These are phyloP conservation scores for Alternaria incomplexa DNA, from an alignment of 2,329 filamentous ascomycete species.

Conservation along the genomic window DNA sequence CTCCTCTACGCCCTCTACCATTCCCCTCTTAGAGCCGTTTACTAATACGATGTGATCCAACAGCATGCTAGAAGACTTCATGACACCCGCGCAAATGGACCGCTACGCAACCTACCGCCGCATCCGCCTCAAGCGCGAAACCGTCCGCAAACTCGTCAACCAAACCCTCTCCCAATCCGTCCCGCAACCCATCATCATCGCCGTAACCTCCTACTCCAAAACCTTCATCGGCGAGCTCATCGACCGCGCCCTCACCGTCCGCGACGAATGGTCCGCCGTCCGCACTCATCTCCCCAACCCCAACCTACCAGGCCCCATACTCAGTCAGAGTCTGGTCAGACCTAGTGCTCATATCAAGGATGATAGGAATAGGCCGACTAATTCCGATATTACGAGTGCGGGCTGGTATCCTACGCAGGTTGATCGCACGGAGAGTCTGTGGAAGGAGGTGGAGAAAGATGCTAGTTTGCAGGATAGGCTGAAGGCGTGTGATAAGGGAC, in stretches of 20 bases:
- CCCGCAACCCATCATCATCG: constrained; percentile 73
- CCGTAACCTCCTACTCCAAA: constrained; percentile 78
- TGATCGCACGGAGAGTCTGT: constrained; percentile 28
- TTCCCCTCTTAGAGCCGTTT: not conserved
- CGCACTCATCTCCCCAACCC: constrained; percentile 43
- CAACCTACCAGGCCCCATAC: constrained; percentile 31
- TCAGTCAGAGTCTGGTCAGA: constrained; percentile 32
- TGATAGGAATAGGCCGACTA: constrained; percentile 33
- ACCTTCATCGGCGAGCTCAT: constrained; percentile 79
- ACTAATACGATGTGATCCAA: not conserved
- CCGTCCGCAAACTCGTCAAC: constrained; percentile 78
- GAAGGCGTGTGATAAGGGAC: constrained; percentile 54
- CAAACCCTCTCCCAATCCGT: constrained; percentile 82
- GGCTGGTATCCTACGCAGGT: constrained; percentile 34
- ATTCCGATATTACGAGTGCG: constrained; percentile 34
- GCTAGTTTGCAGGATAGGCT: constrained; percentile 33
- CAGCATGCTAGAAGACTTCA: constrained; percentile 66
- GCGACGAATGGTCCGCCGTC: constrained; percentile 71
- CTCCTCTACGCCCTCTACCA: not conserved
- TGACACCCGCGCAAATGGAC: constrained; percentile 70
- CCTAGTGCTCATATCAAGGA: constrained; percentile 40
- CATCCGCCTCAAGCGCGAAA: constrained; percentile 70
- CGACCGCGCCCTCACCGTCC: constrained; percentile 72
- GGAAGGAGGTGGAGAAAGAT: constrained; percentile 36
- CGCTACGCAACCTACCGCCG: constrained; percentile 75